These are phyloP conservation scores for Gaillardinia entomophila DNA, from an alignment of 805 yeast species.

Conservation along the genomic window DNA sequence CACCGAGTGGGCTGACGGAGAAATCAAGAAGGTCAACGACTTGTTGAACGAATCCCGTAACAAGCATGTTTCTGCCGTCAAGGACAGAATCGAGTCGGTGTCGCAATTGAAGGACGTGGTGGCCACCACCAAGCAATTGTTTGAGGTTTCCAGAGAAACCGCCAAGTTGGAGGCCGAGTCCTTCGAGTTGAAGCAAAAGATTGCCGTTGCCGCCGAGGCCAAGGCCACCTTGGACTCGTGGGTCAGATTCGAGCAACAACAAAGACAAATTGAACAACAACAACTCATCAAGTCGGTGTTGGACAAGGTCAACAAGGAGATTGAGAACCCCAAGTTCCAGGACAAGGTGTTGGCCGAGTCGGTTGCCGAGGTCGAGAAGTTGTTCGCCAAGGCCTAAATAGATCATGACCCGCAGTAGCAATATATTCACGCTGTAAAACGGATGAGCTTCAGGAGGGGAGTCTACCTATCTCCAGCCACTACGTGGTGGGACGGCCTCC, in stretches of 20 bases:
- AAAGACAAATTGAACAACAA: conserved; percentile 92
- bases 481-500: conserved; percentile 56
- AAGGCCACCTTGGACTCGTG: conserved; percentile 94
- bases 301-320: conserved; percentile 80
- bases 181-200: conserved; percentile 88
- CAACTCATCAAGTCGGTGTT: conserved; percentile 84
- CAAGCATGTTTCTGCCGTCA: conserved; percentile 88
- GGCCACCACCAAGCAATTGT: conserved; percentile 82
- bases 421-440: too few species aligned
- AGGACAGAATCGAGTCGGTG: conserved; percentile 85
- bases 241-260: conserved; percentile 97
- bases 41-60: conserved; percentile 83
- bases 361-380: conserved; percentile 84
- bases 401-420: not conserved
- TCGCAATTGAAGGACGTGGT: conserved; percentile 89
- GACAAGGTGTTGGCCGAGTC: conserved; percentile 87
- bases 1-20: conserved; percentile 88
- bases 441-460: too few species aligned
- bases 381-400: conserved; percentile 47
- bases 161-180: conserved; percentile 92
- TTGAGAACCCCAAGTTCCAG: conserved; percentile 87
- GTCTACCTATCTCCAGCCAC: conserved; percentile 3
- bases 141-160: conserved; percentile 93
- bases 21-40: conserved; percentile 73
- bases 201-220: conserved; percentile 84